These are phyloP conservation scores for Aspergillus puulaauensis DNA, from an alignment of 2,329 filamentous ascomycete species.

Conservation along the genomic window DNA sequence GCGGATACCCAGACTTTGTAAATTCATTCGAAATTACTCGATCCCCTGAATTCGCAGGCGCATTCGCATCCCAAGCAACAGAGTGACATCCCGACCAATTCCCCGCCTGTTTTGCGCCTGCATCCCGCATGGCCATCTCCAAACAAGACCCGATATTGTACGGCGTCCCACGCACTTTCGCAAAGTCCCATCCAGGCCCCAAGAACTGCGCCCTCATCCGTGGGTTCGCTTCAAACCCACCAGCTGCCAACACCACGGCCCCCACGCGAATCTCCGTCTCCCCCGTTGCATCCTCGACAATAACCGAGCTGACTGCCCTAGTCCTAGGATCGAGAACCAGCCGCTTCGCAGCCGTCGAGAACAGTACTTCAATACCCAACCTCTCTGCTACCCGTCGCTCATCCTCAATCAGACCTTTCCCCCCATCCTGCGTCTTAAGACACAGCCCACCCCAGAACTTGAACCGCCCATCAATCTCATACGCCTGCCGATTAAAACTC, in stretches of 20 bases:
- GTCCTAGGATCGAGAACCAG: conserved; percentile 21
- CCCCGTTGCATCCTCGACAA: conserved; percentile 17
- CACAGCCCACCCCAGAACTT: conserved; percentile 68
- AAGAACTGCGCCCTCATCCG: conserved; percentile 55
- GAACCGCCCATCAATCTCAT: conserved; percentile 58
- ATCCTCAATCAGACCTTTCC: conserved; percentile 58
- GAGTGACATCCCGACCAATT: conserved; percentile 67
- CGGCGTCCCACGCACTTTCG: conserved; percentile 62
- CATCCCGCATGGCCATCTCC: conserved; percentile 52
- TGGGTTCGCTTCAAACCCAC: conserved; percentile 64
- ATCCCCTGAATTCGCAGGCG: conserved; percentile 55
- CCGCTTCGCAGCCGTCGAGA: conserved; percentile 45
- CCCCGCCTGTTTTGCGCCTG: conserved; percentile 53
- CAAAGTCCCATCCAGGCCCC: conserved; percentile 63
- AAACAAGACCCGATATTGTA: conserved; percentile 64
- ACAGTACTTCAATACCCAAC: conserved; percentile 48
- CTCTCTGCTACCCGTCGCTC: conserved; percentile 45
- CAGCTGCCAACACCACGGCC: conserved; percentile 44
- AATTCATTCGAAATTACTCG: conserved; percentile 62
- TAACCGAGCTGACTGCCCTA: conserved; percentile 20
- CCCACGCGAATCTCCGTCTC: conserved; percentile 18
- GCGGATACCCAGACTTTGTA: conserved; percentile 67
- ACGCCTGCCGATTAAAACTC: conserved; percentile 66
- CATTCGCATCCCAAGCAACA: conserved; percentile 65
- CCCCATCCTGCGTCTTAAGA: conserved; percentile 60